phyloP scores from a whole-genome alignment of 352 stramenopile genomes.

The Pythium utonaiense region DNA sequence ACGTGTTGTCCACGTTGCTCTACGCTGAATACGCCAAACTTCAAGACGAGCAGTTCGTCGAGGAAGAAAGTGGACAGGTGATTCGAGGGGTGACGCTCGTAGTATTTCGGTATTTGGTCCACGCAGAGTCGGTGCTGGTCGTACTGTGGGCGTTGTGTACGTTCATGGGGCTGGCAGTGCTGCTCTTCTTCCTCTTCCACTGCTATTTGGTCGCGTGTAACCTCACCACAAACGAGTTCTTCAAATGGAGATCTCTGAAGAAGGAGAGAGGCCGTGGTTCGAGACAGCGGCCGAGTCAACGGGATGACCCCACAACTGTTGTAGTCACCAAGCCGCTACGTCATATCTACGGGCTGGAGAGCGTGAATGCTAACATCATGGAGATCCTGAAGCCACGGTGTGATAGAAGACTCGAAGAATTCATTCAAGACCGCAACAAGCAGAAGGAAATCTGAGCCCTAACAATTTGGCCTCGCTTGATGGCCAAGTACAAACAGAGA shows the following conservation, averaged over 20 bases:
- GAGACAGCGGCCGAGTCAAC: background rate
- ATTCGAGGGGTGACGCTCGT: slow-evolving; percentile 37
- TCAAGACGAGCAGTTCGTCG: slow-evolving; percentile 39
- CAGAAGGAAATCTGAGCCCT: background rate
- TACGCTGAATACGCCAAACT: slow-evolving; percentile 38
- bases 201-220: slow-evolving; percentile 50
- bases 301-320: background rate
- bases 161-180: slow-evolving; percentile 50
- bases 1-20: slow-evolving; percentile 46
- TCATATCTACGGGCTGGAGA: slow-evolving; percentile 18
- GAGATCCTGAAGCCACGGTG: slow-evolving; percentile 20
- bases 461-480: no score
- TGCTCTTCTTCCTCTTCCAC: slow-evolving; percentile 52
- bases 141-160: slow-evolving; percentile 45
- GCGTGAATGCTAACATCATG: slow-evolving; percentile 9
- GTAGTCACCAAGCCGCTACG: background rate
- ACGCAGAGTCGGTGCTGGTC: slow-evolving; percentile 34
- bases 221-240: slow-evolving; percentile 72
- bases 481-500: no score
- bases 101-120: slow-evolving; percentile 47
- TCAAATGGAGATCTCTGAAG: slow-evolving; percentile 44
- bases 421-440: background rate
- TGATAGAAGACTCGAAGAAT: slow-evolving; percentile 10
- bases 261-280: background rate
- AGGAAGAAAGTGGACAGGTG: slow-evolving; percentile 31